These are phyloP conservation scores for Citrullus mucosospermus DNA, from an alignment of 306 rosid genomes.

Conservation along the genomic window DNA sequence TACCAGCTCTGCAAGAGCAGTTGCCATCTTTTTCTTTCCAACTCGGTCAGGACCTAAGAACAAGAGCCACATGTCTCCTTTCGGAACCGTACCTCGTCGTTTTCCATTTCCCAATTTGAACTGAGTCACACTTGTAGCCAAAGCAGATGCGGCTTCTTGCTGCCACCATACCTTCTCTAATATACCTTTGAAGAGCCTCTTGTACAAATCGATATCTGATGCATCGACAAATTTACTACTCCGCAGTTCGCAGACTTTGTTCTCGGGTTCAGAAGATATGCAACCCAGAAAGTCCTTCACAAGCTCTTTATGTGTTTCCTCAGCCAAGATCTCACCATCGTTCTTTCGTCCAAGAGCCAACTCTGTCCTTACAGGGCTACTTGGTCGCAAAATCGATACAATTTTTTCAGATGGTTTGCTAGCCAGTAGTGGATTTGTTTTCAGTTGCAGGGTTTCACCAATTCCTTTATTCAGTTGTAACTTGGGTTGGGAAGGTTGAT, in stretches of 20 bases:
- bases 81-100: constrained; percentile 33
- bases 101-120: constrained; percentile 69
- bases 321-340: constrained; percentile 17
- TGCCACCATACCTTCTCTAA: constrained; percentile 98
- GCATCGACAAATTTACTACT: constrained; percentile 28
- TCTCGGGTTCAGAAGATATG: constrained; percentile 54
- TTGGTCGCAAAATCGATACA: constrained; percentile 10
- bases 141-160: constrained; percentile 76
- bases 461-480: constrained; percentile 47
- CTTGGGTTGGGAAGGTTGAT: constrained; percentile 51
- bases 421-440: constrained; percentile 21
- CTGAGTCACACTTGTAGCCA: constrained; percentile 67
- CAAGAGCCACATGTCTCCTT: constrained; percentile 80
- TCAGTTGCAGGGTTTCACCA: constrained; percentile 44
- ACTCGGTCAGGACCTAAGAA: constrained; percentile 79
- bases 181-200: constrained; percentile 60
- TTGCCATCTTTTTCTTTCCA: constrained; percentile 95
- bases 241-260: constrained; percentile 38
- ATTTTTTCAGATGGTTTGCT: constrained; percentile 28
- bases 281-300: constrained; percentile 56
- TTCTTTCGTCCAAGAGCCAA: constrained; percentile 68
- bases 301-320: constrained; percentile 34
- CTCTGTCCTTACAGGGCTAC: constrained; percentile 62
- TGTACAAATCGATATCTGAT: constrained; percentile 63
- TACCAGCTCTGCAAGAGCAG: constrained; percentile 67